These are phyloP conservation scores for Trichothecium sympodiale DNA, from an alignment of 2,329 filamentous ascomycete species.

Conservation along the genomic window DNA sequence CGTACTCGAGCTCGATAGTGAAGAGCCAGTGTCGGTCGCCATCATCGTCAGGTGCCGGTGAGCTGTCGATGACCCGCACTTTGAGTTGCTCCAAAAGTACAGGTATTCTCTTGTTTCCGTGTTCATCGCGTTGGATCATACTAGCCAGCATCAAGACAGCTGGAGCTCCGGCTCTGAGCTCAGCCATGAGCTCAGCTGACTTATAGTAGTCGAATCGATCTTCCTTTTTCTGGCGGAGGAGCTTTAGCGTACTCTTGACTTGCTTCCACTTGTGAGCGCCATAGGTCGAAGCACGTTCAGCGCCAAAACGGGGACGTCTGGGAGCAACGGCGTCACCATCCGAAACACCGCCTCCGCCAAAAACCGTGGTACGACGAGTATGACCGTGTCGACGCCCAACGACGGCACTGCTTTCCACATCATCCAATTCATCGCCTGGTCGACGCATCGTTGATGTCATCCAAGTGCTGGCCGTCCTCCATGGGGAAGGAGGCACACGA, in stretches of 20 bases:
- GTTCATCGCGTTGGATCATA: constrained; percentile 96
- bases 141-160: constrained; percentile 90
- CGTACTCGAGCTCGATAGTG: constrained; percentile 88
- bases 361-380: constrained; percentile 53
- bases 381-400: constrained; percentile 47
- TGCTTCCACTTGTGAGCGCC: constrained; percentile 83
- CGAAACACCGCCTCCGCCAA: constrained; percentile 53
- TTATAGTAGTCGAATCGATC: constrained; percentile 87
- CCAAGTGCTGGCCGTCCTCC: constrained; percentile 49
- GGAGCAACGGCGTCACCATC: constrained; percentile 50
- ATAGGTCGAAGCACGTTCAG: constrained; percentile 61
- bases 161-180: constrained; percentile 82
- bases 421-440: constrained; percentile 38
- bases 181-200: constrained; percentile 91
- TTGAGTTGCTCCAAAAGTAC: constrained; percentile 93
- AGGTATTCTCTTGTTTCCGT: constrained; percentile 88
- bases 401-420: constrained; percentile 36
- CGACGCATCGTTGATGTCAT: constrained; percentile 36
- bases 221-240: constrained; percentile 69
- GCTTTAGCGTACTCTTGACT: constrained; percentile 78
- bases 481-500: constrained; percentile 36
- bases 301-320: constrained; percentile 44
- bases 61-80: constrained; percentile 72
- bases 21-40: constrained; percentile 69
- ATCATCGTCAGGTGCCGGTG: constrained; percentile 51